Percentiles rank a stretch among this genome's conserved stretches.
These are phyloP conservation scores for Anacardium occidentale DNA, from an alignment of 345 rosid species.

Conservation along the genomic window DNA sequence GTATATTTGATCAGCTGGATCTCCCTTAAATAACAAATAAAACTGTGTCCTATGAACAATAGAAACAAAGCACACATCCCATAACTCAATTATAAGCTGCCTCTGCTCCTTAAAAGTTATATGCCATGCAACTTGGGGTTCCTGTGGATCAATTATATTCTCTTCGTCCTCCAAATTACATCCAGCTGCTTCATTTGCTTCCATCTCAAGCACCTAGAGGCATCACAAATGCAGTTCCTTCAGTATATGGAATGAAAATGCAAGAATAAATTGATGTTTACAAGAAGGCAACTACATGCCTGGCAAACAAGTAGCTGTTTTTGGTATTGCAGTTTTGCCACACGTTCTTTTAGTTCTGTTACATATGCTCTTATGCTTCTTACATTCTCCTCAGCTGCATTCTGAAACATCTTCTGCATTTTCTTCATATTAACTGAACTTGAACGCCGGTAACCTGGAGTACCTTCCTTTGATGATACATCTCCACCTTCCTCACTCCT, in stretches of 20 bases:
- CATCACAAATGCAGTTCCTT: background rate
- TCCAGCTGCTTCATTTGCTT: conserved; percentile 95
- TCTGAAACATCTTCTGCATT: conserved; percentile 98
- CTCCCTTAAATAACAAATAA: conserved; percentile 89
- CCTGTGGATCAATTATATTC: conserved; percentile 40
- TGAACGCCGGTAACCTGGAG: conserved; percentile 70
- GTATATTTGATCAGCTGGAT: conserved; percentile 94
- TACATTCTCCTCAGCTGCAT: conserved; percentile 99
- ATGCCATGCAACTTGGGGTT: conserved; percentile 79
- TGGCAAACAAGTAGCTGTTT: conserved; percentile 99
- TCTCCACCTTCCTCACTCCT: conserved; percentile 84
- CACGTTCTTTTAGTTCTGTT: conserved; percentile 92
- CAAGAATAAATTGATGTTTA: background rate
- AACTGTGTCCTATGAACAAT: conserved; percentile 94
- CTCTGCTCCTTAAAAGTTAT: conserved; percentile 81
- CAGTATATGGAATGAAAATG: background rate
- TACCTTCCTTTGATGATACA: conserved; percentile 73
- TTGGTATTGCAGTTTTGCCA: conserved; percentile 96
- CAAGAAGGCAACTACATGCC: conserved; percentile 36
- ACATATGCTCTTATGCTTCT: conserved; percentile 92
- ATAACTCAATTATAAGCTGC: conserved; percentile 86
- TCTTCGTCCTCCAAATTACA: conserved; percentile 62
- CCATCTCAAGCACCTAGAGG: conserved; percentile 91
- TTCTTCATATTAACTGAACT: conserved; percentile 96
- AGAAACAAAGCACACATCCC: conserved; percentile 89